Conservation (phyloP, 2,329 filamentous ascomycete species). For the Emericellopsis cladophorae region DNA sequence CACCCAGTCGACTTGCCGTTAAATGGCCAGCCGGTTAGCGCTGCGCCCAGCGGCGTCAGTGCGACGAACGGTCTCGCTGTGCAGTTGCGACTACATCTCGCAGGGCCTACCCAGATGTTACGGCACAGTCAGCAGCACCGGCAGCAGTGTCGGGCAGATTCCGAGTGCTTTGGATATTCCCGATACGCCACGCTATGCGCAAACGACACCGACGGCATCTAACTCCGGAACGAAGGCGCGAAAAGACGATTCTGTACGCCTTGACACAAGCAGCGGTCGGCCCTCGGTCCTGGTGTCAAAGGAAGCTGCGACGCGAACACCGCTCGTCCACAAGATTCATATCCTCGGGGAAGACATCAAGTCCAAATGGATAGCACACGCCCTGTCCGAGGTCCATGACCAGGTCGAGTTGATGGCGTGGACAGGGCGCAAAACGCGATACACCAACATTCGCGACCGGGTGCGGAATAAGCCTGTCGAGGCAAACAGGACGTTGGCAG, state of each 20-base stretch:
- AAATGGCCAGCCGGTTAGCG: too few relatives aligned
- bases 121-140: too few relatives aligned
- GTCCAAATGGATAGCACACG: conserved; percentile 26
- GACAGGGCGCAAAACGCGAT: conserved; percentile 11
- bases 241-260: not conserved
- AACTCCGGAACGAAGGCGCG: conserved; percentile 3
- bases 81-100: too few relatives aligned
- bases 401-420: conserved; percentile 22
- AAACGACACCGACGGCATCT: not conserved
- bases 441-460: conserved; percentile 11
- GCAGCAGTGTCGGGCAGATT: too few relatives aligned
- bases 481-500: conserved; percentile 6
- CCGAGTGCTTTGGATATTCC: too few relatives aligned
- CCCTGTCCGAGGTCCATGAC: conserved; percentile 25
- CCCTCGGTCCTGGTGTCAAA: conserved; percentile 22
- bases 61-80: too few relatives aligned
- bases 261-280: conserved; percentile 3
- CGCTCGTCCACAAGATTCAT: conserved; percentile 23
- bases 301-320: conserved; percentile 14
- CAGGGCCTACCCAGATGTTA: too few relatives aligned
- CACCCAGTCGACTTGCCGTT: too few relatives aligned
- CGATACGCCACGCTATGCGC: too few relatives aligned
- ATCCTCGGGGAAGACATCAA: conserved; percentile 27
- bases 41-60: too few relatives aligned
- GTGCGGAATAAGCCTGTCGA: conserved; percentile 1